phyloP scores from a whole-genome alignment of 2,329 filamentous ascomycete species.

The Gnomoniopsis sp. region DNA sequence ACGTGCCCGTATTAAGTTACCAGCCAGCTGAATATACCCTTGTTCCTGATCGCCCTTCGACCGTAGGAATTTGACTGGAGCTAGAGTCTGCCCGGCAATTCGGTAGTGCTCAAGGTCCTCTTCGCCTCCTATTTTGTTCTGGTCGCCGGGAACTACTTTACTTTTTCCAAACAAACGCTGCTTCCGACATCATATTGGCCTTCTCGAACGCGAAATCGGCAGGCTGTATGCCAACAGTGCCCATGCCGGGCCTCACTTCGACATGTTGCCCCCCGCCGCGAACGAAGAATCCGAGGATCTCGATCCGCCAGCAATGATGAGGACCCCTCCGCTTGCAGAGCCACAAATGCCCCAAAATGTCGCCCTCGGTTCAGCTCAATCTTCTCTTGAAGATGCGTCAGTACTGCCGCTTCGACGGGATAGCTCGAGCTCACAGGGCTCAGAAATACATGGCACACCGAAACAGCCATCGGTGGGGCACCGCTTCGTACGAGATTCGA shows the following conservation, averaged over 20 bases:
- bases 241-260: conserved; percentile 5
- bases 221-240: not conserved
- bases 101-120: too few species aligned
- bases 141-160: not conserved
- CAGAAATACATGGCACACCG: not conserved
- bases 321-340: not conserved
- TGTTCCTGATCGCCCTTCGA: too few species aligned
- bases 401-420: not conserved
- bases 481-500: conserved; percentile 18
- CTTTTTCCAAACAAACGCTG: too few species aligned
- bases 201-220: not conserved
- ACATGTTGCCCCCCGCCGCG: conserved; percentile 10
- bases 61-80: too few species aligned
- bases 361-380: not conserved
- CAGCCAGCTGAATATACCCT: too few species aligned
- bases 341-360: not conserved
- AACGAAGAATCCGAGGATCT: conserved; percentile 7
- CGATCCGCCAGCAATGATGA: conserved; percentile 2
- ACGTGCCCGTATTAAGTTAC: too few species aligned
- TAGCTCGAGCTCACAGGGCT: not conserved
- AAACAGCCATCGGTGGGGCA: conserved; percentile 3
- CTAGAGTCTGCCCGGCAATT: too few species aligned
- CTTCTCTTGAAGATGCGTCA: not conserved
- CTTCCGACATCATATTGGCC: not conserved
- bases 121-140: not conserved